Base-by-base conservation (phyloP, 352 stramenopile genomes). In the Phytophthora hibernalis region DNA sequence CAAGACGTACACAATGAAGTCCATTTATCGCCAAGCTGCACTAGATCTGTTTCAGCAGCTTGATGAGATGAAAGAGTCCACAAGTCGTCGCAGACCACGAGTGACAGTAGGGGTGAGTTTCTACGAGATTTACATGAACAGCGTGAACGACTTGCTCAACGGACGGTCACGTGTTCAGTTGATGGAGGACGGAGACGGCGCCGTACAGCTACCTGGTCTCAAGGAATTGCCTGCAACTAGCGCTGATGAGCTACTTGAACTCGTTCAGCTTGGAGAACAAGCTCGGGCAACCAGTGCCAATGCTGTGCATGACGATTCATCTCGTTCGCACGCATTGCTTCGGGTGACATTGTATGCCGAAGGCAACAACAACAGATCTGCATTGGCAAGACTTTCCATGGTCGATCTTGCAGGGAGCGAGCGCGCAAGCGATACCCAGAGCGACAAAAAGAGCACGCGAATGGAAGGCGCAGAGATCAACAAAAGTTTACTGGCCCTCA, bases 381-480 rank as follows among this genome's bases (percentile, higher is more conserved):
- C 77, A 30, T 58, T 87, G 16, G 76, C 78, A 5, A 72, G 82
- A 30, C 63, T 92, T 2, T 88, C 71, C 20, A 88, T 93, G 81
- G 95, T 99, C 44, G 97, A 99, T 71, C 70, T 99, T 0, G 97
- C 97, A 2, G 97, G 97, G 28, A 98, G 89, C 53, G 97, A 99
- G 63, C 86, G 96, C 11, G 97, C 95, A 15, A 93, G 87, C 22
- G 96, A 99, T 68, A 99, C 95, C 7, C 91, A 97, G 38, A 90
- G 78, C 20, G 90, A 93, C 71, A 82, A 77, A 76, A 95, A 95
- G 55, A 93, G 85, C 31, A 98, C 95, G 8, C 78, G 97, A 7
- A 90, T 98, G 76, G 97, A 99, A 82, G 96, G 96, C 30, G 95
- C 97, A 8, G 97, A 99, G 70, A 99, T 99, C 72, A 99, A 99